phyloP scores from a whole-genome alignment of 805 yeast genomes.

The Kuraishia ogatae region DNA sequence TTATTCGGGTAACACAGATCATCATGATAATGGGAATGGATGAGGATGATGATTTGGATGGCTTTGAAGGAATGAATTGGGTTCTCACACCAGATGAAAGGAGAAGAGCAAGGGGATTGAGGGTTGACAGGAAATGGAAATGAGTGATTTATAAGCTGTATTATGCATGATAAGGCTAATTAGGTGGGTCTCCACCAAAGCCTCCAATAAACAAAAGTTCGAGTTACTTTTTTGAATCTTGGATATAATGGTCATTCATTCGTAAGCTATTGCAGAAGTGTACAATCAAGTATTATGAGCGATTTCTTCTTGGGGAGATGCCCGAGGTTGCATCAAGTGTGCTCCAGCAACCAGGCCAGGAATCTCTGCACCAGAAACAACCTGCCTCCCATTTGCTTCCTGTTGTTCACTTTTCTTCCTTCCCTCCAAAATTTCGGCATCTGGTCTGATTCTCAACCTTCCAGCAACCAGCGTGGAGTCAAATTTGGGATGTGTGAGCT shows the following conservation, averaged over 20 bases:
- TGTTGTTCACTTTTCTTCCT: slow-evolving; percentile 11
- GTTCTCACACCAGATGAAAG: slow-evolving; percentile 72
- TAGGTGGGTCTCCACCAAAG: background rate
- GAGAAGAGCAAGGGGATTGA: slow-evolving; percentile 45
- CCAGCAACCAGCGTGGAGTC: slow-evolving; percentile 35
- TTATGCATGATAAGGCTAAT: background rate
- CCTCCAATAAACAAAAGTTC: background rate
- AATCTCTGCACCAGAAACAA: background rate
- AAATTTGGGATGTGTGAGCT: slow-evolving; percentile 76
- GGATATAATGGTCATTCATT: background rate
- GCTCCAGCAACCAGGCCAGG: background rate
- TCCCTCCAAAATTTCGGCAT: slow-evolving; percentile 23
- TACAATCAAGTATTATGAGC: background rate
- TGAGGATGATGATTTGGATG: slow-evolving; percentile 34
- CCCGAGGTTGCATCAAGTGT: background rate
- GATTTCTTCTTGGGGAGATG: too few relatives aligned
- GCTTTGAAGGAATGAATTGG: slow-evolving; percentile 42
- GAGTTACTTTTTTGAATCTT: background rate
- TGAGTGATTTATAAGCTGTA: background rate
- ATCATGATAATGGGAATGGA: slow-evolving; percentile 78
- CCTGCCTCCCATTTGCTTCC: slow-evolving; percentile 3
- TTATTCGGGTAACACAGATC: slow-evolving; percentile 76
- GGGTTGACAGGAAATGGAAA: slow-evolving; percentile 32
- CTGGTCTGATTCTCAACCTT: slow-evolving; percentile 34
- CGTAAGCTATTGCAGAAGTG: background rate